Evolutionary conservation across 2,329 filamentous ascomycete species (phyloP).

Genomic region (Xylariaceae sp.): DNA sequence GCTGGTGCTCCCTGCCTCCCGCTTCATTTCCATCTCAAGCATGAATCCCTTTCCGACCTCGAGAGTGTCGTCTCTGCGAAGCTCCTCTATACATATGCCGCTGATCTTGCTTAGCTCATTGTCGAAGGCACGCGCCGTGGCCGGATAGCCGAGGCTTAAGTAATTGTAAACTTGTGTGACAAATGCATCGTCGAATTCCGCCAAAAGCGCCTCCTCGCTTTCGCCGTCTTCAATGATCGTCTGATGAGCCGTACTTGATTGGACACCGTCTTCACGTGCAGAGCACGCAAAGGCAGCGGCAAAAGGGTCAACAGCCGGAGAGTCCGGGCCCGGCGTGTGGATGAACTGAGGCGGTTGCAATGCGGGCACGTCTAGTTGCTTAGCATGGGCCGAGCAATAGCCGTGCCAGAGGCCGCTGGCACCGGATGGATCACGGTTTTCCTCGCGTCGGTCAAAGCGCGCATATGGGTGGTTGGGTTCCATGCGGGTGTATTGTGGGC

Average conservation of each 20-base stretch:
- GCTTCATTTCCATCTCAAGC: constrained; percentile 42
- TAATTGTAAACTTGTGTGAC: constrained; percentile 98
- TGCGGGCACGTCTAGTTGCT: constrained; percentile 36
- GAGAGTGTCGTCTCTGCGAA: constrained; percentile 61
- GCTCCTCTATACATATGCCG: constrained; percentile 59
- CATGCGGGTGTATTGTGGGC: constrained; percentile 78
- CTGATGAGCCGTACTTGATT: no score
- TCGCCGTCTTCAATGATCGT: constrained; percentile 47
- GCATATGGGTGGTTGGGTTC: constrained; percentile 66
- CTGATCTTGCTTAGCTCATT: constrained; percentile 80
- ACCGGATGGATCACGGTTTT: constrained; percentile 51
- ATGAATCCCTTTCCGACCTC: constrained; percentile 68
- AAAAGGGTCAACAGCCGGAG: constrained; percentile 39
- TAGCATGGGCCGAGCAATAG: constrained; percentile 48
- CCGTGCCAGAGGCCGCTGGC: constrained; percentile 71
- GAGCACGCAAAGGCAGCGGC: constrained; percentile 36
- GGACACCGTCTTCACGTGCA: constrained; percentile 38
- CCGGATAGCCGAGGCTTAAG: constrained; percentile 84
- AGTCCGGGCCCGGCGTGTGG: constrained; percentile 42
- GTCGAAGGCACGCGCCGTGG: constrained; percentile 77
- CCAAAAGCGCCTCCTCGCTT: constrained; percentile 46
- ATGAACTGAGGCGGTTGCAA: constrained; percentile 45
- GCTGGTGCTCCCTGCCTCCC: constrained; percentile 6
- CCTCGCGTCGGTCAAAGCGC: constrained; percentile 37
- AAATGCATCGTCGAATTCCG: constrained; percentile 77